These are phyloP conservation scores for Escallonia rubra DNA, from an alignment of 129 eudicot species.

Conservation along the genomic window DNA sequence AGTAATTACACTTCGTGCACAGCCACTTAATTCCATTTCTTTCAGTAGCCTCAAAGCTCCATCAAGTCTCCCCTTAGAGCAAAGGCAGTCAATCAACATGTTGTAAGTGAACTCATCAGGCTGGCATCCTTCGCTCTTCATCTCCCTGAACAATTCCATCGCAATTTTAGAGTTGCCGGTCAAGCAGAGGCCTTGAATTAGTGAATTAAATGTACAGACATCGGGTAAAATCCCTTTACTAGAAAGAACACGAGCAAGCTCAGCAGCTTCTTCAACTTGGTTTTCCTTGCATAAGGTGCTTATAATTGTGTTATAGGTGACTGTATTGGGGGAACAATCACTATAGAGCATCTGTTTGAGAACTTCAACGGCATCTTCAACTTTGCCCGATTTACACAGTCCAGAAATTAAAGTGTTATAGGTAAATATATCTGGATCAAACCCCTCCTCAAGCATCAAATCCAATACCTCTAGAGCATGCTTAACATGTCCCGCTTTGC, in stretches of 20 bases:
- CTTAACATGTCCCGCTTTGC: slow-evolving; percentile 67
- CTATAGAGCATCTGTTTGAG: slow-evolving; percentile 64
- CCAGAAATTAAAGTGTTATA: slow-evolving; percentile 84
- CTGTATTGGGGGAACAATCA: slow-evolving; percentile 62
- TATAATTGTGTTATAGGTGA: slow-evolving; percentile 80
- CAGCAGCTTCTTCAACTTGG: slow-evolving; percentile 77
- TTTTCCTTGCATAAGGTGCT: slow-evolving; percentile 80
- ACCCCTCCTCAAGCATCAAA: slow-evolving; percentile 76
- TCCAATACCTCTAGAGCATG: slow-evolving; percentile 81
- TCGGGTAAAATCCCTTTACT: slow-evolving; percentile 72
- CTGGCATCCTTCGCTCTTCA: slow-evolving; percentile 71
- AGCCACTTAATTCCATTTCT: slow-evolving; percentile 82
- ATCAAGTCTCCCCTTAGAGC: slow-evolving; percentile 66
- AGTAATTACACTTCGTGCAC: slow-evolving; percentile 63
- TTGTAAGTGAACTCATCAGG: slow-evolving; percentile 91
- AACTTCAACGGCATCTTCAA: slow-evolving; percentile 64
- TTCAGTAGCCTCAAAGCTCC: slow-evolving; percentile 54
- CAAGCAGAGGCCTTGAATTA: slow-evolving; percentile 83
- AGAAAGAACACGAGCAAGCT: slow-evolving; percentile 57
- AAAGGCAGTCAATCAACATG: slow-evolving; percentile 71
- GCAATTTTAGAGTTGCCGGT: slow-evolving; percentile 49
- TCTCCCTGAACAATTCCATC: slow-evolving; percentile 53
- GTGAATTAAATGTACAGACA: slow-evolving; percentile 76
- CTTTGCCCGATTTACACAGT: slow-evolving; percentile 64
- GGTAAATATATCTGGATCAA: slow-evolving; percentile 65